Evolutionary conservation across 495 filamentous ascomycete genomes (phyloP), one percentile per base, ranked within the genome.

Genomic region (Neurospora sp.): DNA sequence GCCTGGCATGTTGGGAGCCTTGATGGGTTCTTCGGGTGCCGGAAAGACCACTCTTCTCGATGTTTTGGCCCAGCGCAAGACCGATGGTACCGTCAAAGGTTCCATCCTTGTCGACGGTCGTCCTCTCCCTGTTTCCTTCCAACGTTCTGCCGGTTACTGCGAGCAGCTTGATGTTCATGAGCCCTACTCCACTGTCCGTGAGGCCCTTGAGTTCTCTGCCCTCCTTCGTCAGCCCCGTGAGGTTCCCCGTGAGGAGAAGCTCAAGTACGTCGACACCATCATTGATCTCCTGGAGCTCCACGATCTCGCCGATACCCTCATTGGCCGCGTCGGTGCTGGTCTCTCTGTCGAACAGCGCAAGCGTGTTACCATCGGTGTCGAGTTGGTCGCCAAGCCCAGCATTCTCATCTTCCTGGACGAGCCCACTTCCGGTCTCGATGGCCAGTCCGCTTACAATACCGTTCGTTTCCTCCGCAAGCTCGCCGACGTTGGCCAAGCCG

Each of bases 301-400:
- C 73, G 88, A 92, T 39, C 92, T 92, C 74, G 90, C 93, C 12
- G 93, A 96, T 75, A 92, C 93, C 10, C 86, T 96, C 46, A 91
- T 97, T 42, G 92, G 93, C 75, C 88, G 91, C 31, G 89, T 92
- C 1, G 93, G 92, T 12, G 90, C 91, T 79, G 79, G 79, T 27
- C 76, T 85, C 10, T 78, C 76, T 6, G 83, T 88, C 1, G 86
- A 88, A 76, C 77, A 88, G 79, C 81, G 83, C 77, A 83, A 93
- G 86, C 74, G 91, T 35, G 75, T 97, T 5, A 97, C 95, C 6
- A 97, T 98, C 72, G 95, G 92, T 72, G 95, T 98, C n/a, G 95
- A 98, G 78, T 84, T 98, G 12, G 94, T 93, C 6, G 93, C 95
- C 9, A 96, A 95, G 79, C 95, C 95, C 0, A 90, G 88, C 70